Evolutionary conservation across 2,329 filamentous ascomycete species (phyloP).

Genomic region (Ceratocystiopsis brevicomis): DNA sequence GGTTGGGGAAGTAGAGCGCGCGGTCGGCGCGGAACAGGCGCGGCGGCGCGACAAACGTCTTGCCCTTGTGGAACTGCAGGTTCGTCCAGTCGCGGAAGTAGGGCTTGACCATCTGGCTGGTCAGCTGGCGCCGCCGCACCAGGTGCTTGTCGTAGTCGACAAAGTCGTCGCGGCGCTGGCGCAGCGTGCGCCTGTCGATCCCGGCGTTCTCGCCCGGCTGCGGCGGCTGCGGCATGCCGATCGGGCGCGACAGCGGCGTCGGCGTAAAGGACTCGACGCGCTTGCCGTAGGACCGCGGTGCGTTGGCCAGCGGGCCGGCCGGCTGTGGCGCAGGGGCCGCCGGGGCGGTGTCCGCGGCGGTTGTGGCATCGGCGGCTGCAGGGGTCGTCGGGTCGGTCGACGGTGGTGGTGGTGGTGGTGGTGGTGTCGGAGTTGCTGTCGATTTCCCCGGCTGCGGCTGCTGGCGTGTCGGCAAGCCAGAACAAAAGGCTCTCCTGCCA

Average conservation of each 20-base stretch:
- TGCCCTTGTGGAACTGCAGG: conserved; percentile 65
- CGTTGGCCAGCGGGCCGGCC: conserved; percentile 28
- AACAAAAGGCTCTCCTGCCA: neutral
- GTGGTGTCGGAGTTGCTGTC: conserved; percentile 6
- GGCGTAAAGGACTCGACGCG: conserved; percentile 36
- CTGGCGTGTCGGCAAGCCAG: neutral
- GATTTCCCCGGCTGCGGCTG: neutral
- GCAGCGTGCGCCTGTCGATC: conserved; percentile 45
- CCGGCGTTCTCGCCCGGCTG: conserved; percentile 65
- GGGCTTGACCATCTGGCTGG: conserved; percentile 58
- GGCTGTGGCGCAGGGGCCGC: neutral
- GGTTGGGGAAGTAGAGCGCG: conserved; percentile 85
- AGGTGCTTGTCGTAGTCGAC: conserved; percentile 74
- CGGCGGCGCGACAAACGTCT: conserved; percentile 74
- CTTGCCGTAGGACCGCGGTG: conserved; percentile 41
- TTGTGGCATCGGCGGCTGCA: too few relatives aligned
- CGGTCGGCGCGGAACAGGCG: conserved; percentile 67
- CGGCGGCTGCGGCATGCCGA: conserved; percentile 63
- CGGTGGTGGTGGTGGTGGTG: too few relatives aligned
- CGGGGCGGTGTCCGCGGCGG: too few relatives aligned
- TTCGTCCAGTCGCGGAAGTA: conserved; percentile 96
- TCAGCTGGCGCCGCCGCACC: conserved; percentile 56
- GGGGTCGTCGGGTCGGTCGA: too few relatives aligned
- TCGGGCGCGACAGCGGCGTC: conserved; percentile 48
- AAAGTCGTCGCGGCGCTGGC: conserved; percentile 59